These are phyloP conservation scores for Talaromyces piceae DNA, from an alignment of 2,329 filamentous ascomycete genomes.

Conservation along the genomic window DNA sequence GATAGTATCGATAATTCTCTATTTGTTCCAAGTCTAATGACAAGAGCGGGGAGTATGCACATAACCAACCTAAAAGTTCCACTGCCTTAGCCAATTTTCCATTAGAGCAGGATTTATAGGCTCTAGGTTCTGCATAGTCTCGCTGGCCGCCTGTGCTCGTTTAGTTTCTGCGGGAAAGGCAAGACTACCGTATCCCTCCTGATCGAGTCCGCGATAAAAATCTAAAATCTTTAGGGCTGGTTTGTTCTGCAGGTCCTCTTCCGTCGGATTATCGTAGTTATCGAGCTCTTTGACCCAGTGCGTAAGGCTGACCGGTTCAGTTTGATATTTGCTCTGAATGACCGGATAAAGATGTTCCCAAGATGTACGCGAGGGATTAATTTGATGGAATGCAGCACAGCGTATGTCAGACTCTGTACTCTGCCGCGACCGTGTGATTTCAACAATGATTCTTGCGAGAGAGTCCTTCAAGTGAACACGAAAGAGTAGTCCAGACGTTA, in stretches of 20 bases:
- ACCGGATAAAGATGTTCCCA: neutral
- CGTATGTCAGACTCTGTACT: neutral
- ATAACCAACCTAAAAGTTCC: neutral
- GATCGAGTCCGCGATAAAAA: neutral
- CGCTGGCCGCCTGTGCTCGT: neutral
- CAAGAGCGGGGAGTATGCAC: neutral
- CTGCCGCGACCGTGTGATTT: neutral
- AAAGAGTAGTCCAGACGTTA: neutral
- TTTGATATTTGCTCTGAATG: neutral
- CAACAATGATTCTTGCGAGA: neutral
- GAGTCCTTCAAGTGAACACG: neutral
- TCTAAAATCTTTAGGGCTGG: neutral
- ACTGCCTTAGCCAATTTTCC: neutral
- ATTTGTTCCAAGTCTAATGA: too few species aligned
- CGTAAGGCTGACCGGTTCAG: neutral
- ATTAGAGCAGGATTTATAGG: neutral
- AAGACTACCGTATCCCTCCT: neutral
- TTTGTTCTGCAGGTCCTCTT: neutral
- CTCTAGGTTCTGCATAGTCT: neutral
- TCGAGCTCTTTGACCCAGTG: neutral
- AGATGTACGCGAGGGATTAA: neutral
- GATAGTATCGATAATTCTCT: too few species aligned
- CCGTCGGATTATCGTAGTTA: neutral
- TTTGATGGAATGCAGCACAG: neutral
- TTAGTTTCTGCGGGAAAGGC: neutral